Evolutionary conservation across 2,329 filamentous ascomycete species (phyloP).

Genomic region (Sporothrix brasiliensis): DNA sequence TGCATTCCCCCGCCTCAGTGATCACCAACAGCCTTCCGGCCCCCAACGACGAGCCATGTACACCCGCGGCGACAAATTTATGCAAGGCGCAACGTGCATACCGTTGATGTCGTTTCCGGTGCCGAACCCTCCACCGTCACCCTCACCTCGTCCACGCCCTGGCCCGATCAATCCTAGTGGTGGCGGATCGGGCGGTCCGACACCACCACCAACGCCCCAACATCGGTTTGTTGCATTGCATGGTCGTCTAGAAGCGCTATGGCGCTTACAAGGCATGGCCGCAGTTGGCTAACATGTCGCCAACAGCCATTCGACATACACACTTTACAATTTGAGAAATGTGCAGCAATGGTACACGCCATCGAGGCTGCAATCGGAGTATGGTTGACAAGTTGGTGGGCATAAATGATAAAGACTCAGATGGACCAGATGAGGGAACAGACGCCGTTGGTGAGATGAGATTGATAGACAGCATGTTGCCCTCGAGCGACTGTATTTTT

Average conservation of each 20-base stretch:
- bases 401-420: neutral
- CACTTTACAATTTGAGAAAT: neutral
- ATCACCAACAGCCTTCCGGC: conserved; percentile 19
- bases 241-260: neutral
- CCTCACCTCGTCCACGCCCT: conserved; percentile 31
- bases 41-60: conserved; percentile 13
- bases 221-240: conserved; percentile 3
- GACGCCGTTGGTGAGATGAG: neutral
- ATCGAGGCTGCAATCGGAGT: neutral
- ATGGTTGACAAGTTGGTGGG: neutral
- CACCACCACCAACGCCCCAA: conserved; percentile 34
- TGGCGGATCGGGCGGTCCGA: conserved; percentile 34
- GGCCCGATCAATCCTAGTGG: conserved; percentile 33
- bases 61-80: conserved; percentile 22
- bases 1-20: neutral
- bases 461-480: neutral
- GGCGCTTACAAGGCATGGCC: neutral
- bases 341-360: neutral
- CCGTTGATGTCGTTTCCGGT: conserved; percentile 1
- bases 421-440: neutral
- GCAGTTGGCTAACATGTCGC: neutral
- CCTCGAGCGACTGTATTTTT: neutral
- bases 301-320: neutral
- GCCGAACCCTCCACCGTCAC: conserved; percentile 32
- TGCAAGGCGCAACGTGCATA: neutral